Evolutionary conservation across 75 land plant species (phyloP), one percentile per base, ranked within the genome.

Genomic region (Adiantum capillusveneris): DNA sequence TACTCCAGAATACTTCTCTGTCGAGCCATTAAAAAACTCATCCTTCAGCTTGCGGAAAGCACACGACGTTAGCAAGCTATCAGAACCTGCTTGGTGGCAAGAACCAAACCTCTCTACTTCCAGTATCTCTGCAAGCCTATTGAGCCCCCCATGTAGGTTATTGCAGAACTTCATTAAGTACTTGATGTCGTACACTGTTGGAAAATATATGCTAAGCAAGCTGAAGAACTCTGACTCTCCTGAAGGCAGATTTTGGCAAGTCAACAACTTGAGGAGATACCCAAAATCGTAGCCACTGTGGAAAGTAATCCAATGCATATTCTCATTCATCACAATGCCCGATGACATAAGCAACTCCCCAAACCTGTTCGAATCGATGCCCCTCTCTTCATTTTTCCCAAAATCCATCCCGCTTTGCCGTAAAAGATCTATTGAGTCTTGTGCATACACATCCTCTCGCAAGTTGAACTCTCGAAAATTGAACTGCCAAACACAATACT

Each of bases 311-410:
- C 85, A 82, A 44, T 80, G 79, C 19, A 82, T 72, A 9, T 59
- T 53, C 26, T 71, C 75, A 13, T 75, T 82, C 28, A 82, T 49
- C 37, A 82, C 83, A 21, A 82, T 55, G 25, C 85, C 85, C 0
- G 84, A 79, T 14, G 85, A 79, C 83, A 82, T 75, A 18, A 82
- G 60, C 17, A 82, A 79, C 79, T 79, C 79, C 26, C 70, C 83
- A 19, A 82, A 82, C 11, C 59, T 11, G 12, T 36, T 21, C 6
- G 75, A 67, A 27, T 74, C 78, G 18, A 82, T 56, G 45, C 84
- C 84, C 21, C 29, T 9, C 44, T 71, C 66, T 30, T 64, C 48
- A 62, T 79, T 75, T 62, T 58, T 71, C 55, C 37, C 2, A 67
- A 82, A 82, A 51, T 82, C 79, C 30, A 82, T 82, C n/a, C 83